These are phyloP conservation scores for Conticribra guillardii DNA, from an alignment of 108 stramenopile genomes.

Conservation along the genomic window DNA sequence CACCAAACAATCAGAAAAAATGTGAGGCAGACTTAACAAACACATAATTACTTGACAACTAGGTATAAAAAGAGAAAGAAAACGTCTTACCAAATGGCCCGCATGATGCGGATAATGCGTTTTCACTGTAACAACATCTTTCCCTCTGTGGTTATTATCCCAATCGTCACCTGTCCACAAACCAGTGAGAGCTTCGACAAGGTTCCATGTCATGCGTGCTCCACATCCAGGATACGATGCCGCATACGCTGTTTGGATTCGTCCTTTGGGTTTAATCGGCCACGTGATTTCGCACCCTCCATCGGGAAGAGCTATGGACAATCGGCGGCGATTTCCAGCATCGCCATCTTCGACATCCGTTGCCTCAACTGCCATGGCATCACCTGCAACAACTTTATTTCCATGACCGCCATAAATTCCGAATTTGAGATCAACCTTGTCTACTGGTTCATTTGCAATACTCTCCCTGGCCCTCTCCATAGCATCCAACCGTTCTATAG, in stretches of 20 bases:
- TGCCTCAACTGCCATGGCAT: neutral
- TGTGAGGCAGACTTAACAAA: too few relatives aligned
- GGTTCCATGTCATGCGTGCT: conserved; percentile 35
- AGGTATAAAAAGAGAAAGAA: neutral
- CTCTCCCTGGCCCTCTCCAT: conserved; percentile 13
- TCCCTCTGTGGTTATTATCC: conserved; percentile 34
- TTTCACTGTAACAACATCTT: conserved; percentile 29
- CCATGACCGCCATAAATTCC: conserved; percentile 23
- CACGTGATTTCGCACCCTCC: conserved; percentile 35
- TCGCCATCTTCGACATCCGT: neutral
- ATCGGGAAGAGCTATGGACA: conserved; percentile 23
- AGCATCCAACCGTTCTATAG: conserved; percentile 21
- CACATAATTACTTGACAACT: too few relatives aligned
- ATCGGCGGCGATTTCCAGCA: conserved; percentile 9
- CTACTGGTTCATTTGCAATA: conserved; percentile 17
- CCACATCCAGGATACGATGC: conserved; percentile 41
- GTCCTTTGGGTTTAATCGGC: conserved; percentile 21
- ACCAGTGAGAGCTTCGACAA: conserved; percentile 37
- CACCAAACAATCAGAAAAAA: too few relatives aligned
- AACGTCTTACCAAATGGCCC: conserved; percentile 23
- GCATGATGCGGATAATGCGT: conserved; percentile 44
- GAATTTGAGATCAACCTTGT: conserved; percentile 22
- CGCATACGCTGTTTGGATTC: conserved; percentile 17
- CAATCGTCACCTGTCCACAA: conserved; percentile 43
- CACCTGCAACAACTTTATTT: neutral